Base-by-base conservation (phyloP, 2,329 filamentous ascomycete genomes). In the Fusarium duplospermum region DNA sequence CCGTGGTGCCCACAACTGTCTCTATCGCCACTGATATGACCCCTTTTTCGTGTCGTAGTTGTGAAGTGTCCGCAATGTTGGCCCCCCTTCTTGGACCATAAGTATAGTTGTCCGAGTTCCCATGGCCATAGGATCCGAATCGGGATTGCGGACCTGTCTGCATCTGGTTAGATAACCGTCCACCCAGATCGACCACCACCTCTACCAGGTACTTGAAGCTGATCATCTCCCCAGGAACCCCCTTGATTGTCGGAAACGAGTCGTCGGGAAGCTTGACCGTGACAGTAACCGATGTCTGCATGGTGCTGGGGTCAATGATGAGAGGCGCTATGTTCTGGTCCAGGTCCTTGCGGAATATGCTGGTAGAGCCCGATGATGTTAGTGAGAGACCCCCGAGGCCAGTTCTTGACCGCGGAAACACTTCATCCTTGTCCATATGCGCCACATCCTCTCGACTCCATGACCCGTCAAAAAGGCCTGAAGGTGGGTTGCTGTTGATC, bases 141-240 rank as follows among this genome's bases (percentile, higher is more conserved):
- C 83, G 84, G 78, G 85, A 79, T n/a, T 77, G 75, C 74, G 87
- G 80, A 20, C 91, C 89, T 47, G 91, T 88, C 77, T 94, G 92
- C 60, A 90, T 82, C 72, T 94, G 91, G n/a, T 90, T 90, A 2
- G 92, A 90, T 45, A 98, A 85, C 80, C 94, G 96, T 40, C 96
- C 96, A 56, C 96, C 95, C 0, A 98, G 87, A 80, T 99, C 96
- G 24, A 98, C 90, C 31, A 98, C 92, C 3, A 98, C 94, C 82
- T 99, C 96, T 22, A 98, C 89, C 75, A 95, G 94, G 80, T 99
- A 98, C 76, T 93, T 94, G 85, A 99, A 98, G 77, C 92, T 95
- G 74, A 99, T 96, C 92, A 98, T 96, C 36, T 94, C 92, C 4
- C 96, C 95, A 0, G 96, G 96, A 0, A 98, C 94, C 64, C 92